Conservation (phyloP, 176 grass and related monocot species). For the Oryza meyeriana region DNA sequence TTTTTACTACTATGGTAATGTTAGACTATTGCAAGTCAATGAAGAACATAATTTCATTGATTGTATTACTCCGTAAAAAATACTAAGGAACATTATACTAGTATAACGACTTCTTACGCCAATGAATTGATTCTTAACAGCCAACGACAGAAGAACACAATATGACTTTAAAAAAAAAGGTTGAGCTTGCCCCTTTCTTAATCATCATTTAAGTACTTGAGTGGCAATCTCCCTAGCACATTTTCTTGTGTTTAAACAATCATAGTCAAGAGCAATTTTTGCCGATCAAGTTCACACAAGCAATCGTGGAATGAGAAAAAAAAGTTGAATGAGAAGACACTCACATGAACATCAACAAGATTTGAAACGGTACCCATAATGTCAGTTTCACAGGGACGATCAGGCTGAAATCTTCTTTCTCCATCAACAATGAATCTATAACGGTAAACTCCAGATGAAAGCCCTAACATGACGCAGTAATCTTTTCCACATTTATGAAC, state of each 20-base stretch:
- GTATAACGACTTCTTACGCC: no score
- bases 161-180: no score
- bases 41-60: background rate
- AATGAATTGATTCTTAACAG: no score
- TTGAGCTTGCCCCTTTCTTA: no score
- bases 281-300: background rate
- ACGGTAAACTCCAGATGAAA: constrained; percentile 69
- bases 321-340: background rate
- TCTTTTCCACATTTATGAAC: constrained; percentile 81
- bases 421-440: constrained; percentile 89
- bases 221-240: no score
- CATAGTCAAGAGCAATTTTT: background rate
- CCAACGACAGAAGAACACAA: no score
- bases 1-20: no score
- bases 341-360: constrained; percentile 78
- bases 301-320: background rate
- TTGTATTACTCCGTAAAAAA: background rate
- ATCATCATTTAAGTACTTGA: no score
- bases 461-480: constrained; percentile 67
- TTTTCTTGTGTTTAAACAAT: background rate
- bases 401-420: constrained; percentile 51
- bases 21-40: background rate
- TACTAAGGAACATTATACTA: no score
- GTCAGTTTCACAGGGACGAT: constrained; percentile 63
- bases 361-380: constrained; percentile 55